Evolutionary conservation across 257 asterid species (phyloP).

Genomic region (Eucommia ulmoides): DNA sequence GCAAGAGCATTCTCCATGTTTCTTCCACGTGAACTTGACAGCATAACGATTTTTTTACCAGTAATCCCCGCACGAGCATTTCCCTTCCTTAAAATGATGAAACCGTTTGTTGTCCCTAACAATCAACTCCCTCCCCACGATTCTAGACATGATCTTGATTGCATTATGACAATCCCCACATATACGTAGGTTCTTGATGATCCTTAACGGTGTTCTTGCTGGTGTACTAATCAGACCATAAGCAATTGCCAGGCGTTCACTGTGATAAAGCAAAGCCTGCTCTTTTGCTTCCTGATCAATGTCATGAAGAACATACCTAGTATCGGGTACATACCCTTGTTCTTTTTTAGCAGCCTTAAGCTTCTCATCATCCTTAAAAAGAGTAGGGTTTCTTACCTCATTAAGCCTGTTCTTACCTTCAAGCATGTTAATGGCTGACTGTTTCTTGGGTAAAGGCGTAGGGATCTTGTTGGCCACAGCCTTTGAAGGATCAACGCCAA

Average conservation of each 20-base stretch:
- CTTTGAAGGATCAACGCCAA: too few species aligned
- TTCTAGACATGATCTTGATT: slow-evolving; percentile 92
- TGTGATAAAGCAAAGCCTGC: slow-evolving; percentile 85
- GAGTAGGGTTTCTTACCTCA: slow-evolving; percentile 62
- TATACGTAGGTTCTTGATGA: not conserved
- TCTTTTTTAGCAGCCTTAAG: slow-evolving; percentile 73
- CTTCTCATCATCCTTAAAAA: slow-evolving; percentile 90
- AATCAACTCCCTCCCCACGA: slow-evolving; percentile 88
- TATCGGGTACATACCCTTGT: slow-evolving; percentile 87
- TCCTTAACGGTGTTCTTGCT: not conserved
- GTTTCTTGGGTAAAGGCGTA: too few species aligned
- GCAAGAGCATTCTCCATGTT: not conserved
- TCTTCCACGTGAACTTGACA: not conserved
- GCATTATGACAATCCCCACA: slow-evolving; percentile 95
- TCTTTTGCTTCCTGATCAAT: slow-evolving; percentile 98
- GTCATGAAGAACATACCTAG: slow-evolving; percentile 89
- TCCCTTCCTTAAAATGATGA: slow-evolving; percentile 90
- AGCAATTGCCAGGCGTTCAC: slow-evolving; percentile 94
- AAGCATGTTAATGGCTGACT: slow-evolving; percentile 93
- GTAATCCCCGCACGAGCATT: slow-evolving; percentile 91
- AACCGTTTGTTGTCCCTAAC: slow-evolving; percentile 86
- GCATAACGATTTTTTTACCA: slow-evolving; percentile 42
- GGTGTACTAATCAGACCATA: slow-evolving; percentile 75
- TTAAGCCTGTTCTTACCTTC: slow-evolving; percentile 64
- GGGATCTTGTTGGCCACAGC: too few species aligned